Evolutionary conservation across 31 red algal species (phyloP).

Genomic region (Odonthalia washingtoniensis): DNA sequence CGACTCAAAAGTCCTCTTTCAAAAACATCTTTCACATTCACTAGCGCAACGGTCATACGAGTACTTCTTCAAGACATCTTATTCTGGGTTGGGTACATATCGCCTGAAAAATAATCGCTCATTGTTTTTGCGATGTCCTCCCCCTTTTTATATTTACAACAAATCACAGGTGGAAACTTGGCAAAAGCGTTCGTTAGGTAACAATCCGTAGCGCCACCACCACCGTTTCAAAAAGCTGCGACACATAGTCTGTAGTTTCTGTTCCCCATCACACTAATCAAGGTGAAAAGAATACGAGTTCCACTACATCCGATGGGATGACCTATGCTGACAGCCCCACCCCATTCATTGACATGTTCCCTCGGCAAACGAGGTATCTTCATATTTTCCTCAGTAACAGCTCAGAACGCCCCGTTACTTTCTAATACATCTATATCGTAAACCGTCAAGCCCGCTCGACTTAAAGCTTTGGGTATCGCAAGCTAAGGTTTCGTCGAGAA

Average conservation of each 20-base stretch:
- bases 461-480: constrained; percentile 82
- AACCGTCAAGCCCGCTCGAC: constrained; percentile 33
- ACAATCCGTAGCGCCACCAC: constrained; percentile 93
- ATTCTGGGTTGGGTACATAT: too few relatives aligned
- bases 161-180: too few relatives aligned
- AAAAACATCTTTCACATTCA: too few relatives aligned
- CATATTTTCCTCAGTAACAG: constrained; percentile 65
- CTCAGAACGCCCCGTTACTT: constrained; percentile 97
- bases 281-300: constrained; percentile 92
- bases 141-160: too few relatives aligned
- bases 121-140: too few relatives aligned
- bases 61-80: too few relatives aligned
- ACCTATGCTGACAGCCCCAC: constrained; percentile 90
- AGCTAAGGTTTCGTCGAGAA: constrained; percentile 84
- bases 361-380: constrained; percentile 50
- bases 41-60: too few relatives aligned
- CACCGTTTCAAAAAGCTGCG: constrained; percentile 97
- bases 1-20: too few relatives aligned
- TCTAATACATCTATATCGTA: constrained; percentile 91
- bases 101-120: too few relatives aligned
- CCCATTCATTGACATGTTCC: constrained; percentile 81
- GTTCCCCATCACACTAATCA: constrained; percentile 75
- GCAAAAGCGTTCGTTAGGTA: too few relatives aligned
- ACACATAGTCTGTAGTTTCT: constrained; percentile 62
- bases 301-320: constrained; percentile 96